Base-by-base conservation (phyloP, 192 early-diverging fungal species). In the Coemansia sp. region DNA sequence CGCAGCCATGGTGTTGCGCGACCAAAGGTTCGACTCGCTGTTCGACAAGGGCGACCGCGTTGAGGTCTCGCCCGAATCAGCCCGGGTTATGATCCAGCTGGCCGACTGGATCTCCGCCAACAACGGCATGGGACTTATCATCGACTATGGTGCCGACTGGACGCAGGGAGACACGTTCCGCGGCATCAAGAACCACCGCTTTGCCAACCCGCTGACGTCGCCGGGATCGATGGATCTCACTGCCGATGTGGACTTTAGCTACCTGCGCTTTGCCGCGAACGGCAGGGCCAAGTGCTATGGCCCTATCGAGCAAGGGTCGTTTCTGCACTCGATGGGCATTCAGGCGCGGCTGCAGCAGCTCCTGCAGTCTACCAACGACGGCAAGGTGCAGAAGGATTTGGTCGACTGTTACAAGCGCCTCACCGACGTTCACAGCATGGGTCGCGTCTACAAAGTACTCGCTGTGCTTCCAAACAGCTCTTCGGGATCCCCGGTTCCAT, bases 81-180 rank as follows among this genome's bases (percentile, higher is more conserved):
- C 87, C 50, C 82, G 75, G 11, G 72, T 92, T 9, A 87, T 89
- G 50, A 64, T 88, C 7, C 75, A 86, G 60, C 87, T 99, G 45
- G 88, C 93, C 2, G 78, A 89, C 48, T 80, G 89, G 70, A 86
- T 99, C 17, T 68, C 88, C 19, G 63, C 68, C 2, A 79, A 88
- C 42, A 86, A 85, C 17, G 97, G 97, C 17, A 77, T 86, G 35
- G 93, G 87, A 0, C 69, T 98, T 34, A 74, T 93, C 29, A 84
- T 96, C 48, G 97, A 99, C 85, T 99, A 99, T 70, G 97, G 97
- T 13, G 83, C 89, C 59, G 89, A 95, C 70, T 77, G 88, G 67
- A 74, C 88, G 1, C 87, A 89, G 66, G 85, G 89, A 6, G 89
- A 95, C 64, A 94, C 90, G 48, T 82, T 98, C 51, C 84, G 95